Evolutionary conservation across 345 rosid species (phyloP), one percentile per base, ranked within the genome.

Genomic region (Euclidium syriacum): DNA sequence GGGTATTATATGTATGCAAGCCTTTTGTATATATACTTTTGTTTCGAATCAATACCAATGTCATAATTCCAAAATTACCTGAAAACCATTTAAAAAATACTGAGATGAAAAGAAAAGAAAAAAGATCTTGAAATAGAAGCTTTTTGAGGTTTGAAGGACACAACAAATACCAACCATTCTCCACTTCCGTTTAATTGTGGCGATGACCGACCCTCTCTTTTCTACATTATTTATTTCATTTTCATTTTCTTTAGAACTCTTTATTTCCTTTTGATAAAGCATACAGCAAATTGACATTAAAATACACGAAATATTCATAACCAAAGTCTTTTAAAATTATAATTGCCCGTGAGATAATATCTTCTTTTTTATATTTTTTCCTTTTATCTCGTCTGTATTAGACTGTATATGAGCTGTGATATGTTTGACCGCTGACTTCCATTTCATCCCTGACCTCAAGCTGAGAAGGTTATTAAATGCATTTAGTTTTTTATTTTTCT

Each of bases 151-250:
- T 63, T 70, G 49, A 46, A 62, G 57, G 68, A 63, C 70, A 56
- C 70, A 48, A 63, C 75, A 63, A 55, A 71, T 71, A 71, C 75
- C 70, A 71, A 63, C 59, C 70, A 71, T 71, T 71, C 53, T 71
- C 70, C 70, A 63, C 70, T 63, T 63, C 39, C 52, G 39, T 52
- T 71, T 71, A 55, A 55, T 62, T 62, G 59, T 62, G 74, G 58
- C 58, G 46, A 23, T 66, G 64, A 71, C 75, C 70, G 64, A 70
- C 63, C 62, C 60, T 70, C 17, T 70, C 43, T 44, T 62, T 70
- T 52, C 5, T 15, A 19, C 14, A 50, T 10, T 67, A 43, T 42
- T 32, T 50, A 14, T 65, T 65, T 54, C n/a, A 14, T 22, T 36
- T 67, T 39, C 11, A 22, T 47, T 47, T 20, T 30, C 14, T 26